Conservation (phyloP, 2,329 filamentous ascomycete genomes). For the Periconia sp. region DNA sequence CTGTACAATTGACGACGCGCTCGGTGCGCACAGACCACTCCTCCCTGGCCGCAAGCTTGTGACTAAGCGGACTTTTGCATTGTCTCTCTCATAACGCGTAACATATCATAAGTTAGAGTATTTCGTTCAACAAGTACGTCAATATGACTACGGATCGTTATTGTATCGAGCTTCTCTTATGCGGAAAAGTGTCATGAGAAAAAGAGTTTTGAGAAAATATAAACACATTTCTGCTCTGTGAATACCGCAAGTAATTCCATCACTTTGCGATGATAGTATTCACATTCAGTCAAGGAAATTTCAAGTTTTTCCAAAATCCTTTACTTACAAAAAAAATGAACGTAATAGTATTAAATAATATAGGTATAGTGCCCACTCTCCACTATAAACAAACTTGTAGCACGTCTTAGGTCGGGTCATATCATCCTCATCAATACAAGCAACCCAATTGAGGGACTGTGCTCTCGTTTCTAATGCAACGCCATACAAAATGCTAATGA, state of each 20-base stretch:
- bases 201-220: too few relatives aligned
- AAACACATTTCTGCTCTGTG: too few relatives aligned
- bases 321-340: conserved; percentile 16
- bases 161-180: too few relatives aligned
- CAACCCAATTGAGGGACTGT: conserved; percentile 16
- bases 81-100: too few relatives aligned
- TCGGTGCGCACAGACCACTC: too few relatives aligned
- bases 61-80: background rate
- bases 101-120: too few relatives aligned
- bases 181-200: too few relatives aligned
- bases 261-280: too few relatives aligned
- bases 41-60: background rate
- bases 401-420: conserved; percentile 6
- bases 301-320: background rate
- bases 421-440: conserved; percentile 8
- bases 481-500: conserved; percentile 17
- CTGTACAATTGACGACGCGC: background rate
- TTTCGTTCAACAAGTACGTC: too few relatives aligned
- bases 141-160: too few relatives aligned
- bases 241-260: too few relatives aligned
- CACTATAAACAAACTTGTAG: conserved; percentile 7
- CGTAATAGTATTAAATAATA: conserved; percentile 24
- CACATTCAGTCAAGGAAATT: too few relatives aligned
- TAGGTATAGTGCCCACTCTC: conserved; percentile 28
- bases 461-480: conserved; percentile 24